Evolutionary conservation across 306 rosid species (phyloP), one percentile per base, ranked within the genome.

Genomic region (Acacia melanoxylon): DNA sequence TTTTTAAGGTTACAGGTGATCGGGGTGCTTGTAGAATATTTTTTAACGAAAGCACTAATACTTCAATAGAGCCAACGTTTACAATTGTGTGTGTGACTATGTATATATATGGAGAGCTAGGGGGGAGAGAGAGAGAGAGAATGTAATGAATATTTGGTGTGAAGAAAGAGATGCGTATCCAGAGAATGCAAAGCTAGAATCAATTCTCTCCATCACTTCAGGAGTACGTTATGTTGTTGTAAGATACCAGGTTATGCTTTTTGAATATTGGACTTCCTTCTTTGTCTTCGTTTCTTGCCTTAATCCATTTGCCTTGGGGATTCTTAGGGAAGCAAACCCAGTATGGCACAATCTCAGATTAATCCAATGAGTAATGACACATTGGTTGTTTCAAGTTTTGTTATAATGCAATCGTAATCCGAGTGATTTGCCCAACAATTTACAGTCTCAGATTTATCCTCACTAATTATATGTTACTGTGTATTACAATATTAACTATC

Each of bases 131-230:
- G 82, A 73, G 68, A 75, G 33, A 68, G 29, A 20, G 83, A 79
- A 75, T 68, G 19, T 14, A 8, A 44, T 41, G 48, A 79, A 42
- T 8, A 73, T 11, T 61, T 73, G 42, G 54, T 20, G 51, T 65
- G 75, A 90, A 81, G 92, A 69, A 85, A 89, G 86, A 89, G 85
- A 89, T 61, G 61, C 24, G 45, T 78, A 67, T 80, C 44, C 44
- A 66, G 45, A 54, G 73, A 80, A 78, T 29, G 40, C 69, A 84
- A 62, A 84, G 88, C 31, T 68, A 83, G 90, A 85, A 85, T 90
- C 80, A 48, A 72, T 86, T 81, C 89, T 77, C 49, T 27, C 68
- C 85, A 69, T 82, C 48, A 74, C 83, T 80, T 84, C 42, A 63
- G 6, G 41, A 14, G 20, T 5, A 63, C 40, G 41, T 63, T 13